These are phyloP conservation scores for Ganoderma lucidum DNA, from an alignment of 1,284 basidiomycete genomes.

Conservation along the genomic window DNA sequence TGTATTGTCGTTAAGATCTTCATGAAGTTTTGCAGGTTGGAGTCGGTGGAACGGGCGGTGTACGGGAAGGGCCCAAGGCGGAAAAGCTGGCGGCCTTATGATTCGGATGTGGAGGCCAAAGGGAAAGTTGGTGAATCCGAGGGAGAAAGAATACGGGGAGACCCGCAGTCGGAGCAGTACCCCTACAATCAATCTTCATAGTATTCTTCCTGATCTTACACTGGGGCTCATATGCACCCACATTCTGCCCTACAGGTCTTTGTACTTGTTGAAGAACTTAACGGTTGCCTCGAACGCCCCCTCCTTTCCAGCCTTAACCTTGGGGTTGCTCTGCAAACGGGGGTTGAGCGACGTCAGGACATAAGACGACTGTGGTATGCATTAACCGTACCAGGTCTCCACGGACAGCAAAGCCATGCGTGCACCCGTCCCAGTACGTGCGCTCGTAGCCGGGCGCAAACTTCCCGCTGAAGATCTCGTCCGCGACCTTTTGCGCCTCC, in stretches of 20 bases:
- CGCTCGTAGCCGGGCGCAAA: conserved; percentile 57
- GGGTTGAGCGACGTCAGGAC: not conserved
- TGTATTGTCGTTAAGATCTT: too few relatives aligned
- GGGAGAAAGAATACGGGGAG: too few relatives aligned
- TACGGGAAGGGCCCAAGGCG: too few relatives aligned
- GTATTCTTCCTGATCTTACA: not conserved
- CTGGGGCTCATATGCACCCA: not conserved
- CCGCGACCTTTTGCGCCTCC: conserved; percentile 55
- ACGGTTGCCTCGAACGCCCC: conserved; percentile 49
- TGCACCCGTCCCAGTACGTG: conserved; percentile 53
- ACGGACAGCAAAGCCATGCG: conserved; percentile 61
- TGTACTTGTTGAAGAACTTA: conserved; percentile 44
- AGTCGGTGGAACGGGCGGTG: too few relatives aligned
- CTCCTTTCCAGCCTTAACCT: conserved; percentile 46
- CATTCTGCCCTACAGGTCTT: not conserved
- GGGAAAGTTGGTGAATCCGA: too few relatives aligned
- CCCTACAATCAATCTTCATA: not conserved
- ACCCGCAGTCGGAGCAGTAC: not conserved
- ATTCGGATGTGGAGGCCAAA: too few relatives aligned
- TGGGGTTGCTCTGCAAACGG: not conserved
- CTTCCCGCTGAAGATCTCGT: conserved; percentile 62
- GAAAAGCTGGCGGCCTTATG: too few relatives aligned
- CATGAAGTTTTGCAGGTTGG: too few relatives aligned
- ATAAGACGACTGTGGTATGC: not conserved
- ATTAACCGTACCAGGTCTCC: conserved; percentile 41